phyloP scores from a whole-genome alignment of 345 rosid genomes.

The Salix koriyanagi region DNA sequence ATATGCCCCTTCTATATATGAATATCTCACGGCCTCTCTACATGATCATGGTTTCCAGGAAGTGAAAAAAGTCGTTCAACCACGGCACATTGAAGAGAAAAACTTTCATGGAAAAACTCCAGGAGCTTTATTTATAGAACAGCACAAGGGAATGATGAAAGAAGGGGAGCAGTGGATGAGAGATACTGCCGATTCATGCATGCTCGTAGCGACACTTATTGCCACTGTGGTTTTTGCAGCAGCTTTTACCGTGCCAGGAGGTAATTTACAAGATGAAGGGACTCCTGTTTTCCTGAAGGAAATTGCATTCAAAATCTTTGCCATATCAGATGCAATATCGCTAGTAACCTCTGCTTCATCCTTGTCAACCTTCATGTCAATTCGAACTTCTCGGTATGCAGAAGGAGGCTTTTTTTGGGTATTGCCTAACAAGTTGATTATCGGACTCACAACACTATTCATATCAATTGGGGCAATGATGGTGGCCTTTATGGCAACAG shows the following conservation, averaged over 20 bases:
- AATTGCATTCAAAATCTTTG: neutral
- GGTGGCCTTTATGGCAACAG: neutral
- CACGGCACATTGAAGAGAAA: neutral
- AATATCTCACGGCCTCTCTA: neutral
- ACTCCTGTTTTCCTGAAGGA: neutral
- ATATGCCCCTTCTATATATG: neutral
- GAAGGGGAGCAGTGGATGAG: conserved; percentile 14
- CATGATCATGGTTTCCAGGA: neutral
- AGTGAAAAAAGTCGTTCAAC: conserved; percentile 12
- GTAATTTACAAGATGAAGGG: conserved; percentile 3
- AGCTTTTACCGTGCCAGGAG: conserved; percentile 12
- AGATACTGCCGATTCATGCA: conserved; percentile 10
- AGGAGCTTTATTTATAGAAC: neutral
- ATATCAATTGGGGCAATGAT: conserved; percentile 17
- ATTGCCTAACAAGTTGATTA: conserved; percentile 2
- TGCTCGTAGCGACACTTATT: conserved; percentile 6
- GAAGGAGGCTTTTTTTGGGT: neutral
- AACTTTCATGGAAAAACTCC: conserved; percentile 12
- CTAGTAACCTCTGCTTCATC: neutral
- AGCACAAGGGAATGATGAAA: neutral
- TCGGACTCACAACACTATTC: neutral
- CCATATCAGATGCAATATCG: neutral
- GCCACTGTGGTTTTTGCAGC: conserved; percentile 11
- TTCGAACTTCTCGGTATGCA: conserved; percentile 3
- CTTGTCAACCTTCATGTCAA: neutral